Base-by-base conservation (phyloP, 2,329 filamentous ascomycete genomes). In the Hysterium pulicare region DNA sequence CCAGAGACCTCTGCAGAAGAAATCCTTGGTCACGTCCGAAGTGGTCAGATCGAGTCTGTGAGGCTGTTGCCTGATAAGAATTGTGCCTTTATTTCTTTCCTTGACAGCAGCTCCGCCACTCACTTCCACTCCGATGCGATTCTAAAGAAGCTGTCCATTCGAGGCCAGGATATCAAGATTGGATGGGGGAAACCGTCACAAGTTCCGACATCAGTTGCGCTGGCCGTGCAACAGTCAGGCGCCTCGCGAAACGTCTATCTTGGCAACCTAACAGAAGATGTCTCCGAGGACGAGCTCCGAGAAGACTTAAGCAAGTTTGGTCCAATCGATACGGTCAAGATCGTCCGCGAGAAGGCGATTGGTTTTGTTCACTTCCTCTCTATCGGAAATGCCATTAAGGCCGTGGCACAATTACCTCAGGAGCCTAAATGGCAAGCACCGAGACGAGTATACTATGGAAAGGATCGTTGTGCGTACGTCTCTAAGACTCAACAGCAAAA, bases 401-500 rank as follows among this genome's bases (percentile, higher is more conserved):
- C 93, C 17, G 93, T 98, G 40, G 86, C 90, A 10, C 91, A 97
- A 69, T 82, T 98, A 46, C 93, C 93, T 9, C 91, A 97, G 68
- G 93, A 98, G 70, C 76, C 87, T 28, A 96, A 95, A 72, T 98
- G 93, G 93, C 90, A 96, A 68, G 81, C 90, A 7, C 93, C 93
- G 40, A 87, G 90, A 53, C 87, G 93, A 40, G 93, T 98, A 9
- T 97, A 95, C 78, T 98, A 98, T 60, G 93, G 93, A 69, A 98
- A 98, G 75, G 93, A 98, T 67, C 83, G 93, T 48, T 98, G 93
- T 62, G 93, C 93, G 15, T 98, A 98, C 60, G 91, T 98, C 40
- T 98, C 93, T 46, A 98, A 98, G 79, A 98, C 93, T 0, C 93
- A 98, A 71, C 93, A 98, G 73, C 93, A 98, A 71, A 98, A 98